phyloP scores from a whole-genome alignment of 2,329 filamentous ascomycete genomes.

The Gnomoniopsis smithogilvyi region DNA sequence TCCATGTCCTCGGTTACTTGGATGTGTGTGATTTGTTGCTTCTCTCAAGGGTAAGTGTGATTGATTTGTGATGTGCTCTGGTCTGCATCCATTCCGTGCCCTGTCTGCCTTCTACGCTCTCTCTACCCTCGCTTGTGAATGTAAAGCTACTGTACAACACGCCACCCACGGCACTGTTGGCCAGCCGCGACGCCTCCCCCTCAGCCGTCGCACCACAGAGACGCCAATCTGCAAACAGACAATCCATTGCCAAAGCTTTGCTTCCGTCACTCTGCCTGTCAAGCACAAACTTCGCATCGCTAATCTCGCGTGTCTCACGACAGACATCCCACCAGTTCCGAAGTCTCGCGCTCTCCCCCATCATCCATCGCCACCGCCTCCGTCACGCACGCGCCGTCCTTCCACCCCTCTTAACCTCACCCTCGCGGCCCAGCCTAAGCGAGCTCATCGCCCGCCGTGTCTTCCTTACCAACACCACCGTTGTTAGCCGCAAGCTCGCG shows the following conservation, averaged over 20 bases:
- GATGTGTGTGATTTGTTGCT: constrained; percentile 56
- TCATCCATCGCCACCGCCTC: constrained; percentile 61
- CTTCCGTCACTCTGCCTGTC: too few species aligned
- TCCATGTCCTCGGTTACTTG: constrained; percentile 52
- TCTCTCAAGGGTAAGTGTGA: constrained; percentile 48
- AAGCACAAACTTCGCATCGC: neutral
- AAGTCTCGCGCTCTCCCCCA: constrained; percentile 58
- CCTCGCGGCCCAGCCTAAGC: constrained; percentile 55
- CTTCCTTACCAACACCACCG: constrained; percentile 63
- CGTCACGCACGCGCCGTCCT: constrained; percentile 53
- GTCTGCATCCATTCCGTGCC: neutral
- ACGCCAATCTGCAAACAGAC: too few species aligned
- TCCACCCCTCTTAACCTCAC: constrained; percentile 51
- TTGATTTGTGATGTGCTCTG: constrained; percentile 22
- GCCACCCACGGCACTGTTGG: neutral
- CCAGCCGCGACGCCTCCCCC: neutral
- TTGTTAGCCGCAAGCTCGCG: constrained; percentile 61
- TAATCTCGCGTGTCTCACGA: neutral
- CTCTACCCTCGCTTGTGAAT: neutral
- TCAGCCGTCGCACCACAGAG: neutral
- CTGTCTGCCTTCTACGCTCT: neutral
- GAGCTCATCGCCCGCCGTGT: constrained; percentile 64
- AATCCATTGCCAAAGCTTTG: too few species aligned
- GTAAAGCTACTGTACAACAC: neutral
- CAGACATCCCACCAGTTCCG: constrained; percentile 63